Percentiles rank a stretch among this genome's conserved stretches.
These are phyloP conservation scores for Dalbergia cultrata DNA, from an alignment of 306 rosid genomes.

Conservation along the genomic window DNA sequence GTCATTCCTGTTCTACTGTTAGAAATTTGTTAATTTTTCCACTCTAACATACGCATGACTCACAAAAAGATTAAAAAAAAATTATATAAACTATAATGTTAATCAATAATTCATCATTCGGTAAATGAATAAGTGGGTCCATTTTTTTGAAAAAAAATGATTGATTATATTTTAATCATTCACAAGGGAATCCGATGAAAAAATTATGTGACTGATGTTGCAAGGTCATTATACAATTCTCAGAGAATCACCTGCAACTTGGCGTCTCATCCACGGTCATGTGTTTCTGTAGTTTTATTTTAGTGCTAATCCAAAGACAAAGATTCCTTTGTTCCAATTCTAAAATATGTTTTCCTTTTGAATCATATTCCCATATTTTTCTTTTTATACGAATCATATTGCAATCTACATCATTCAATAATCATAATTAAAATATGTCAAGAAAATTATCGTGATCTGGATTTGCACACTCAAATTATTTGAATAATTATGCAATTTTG, in stretches of 20 bases:
- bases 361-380: slow-evolving; percentile 41
- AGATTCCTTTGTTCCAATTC: slow-evolving; percentile 62
- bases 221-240: slow-evolving; percentile 21
- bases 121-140: slow-evolving; percentile 48
- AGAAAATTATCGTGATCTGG: slow-evolving; percentile 16
- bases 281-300: slow-evolving; percentile 33
- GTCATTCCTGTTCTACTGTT: background rate
- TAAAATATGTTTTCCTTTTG: slow-evolving; percentile 35
- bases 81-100: background rate
- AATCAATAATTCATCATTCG: slow-evolving; percentile 40
- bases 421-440: background rate
- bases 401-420: background rate
- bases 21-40: background rate
- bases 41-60: background rate
- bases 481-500: background rate
- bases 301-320: slow-evolving; percentile 57
- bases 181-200: slow-evolving; percentile 63
- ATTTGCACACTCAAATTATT: background rate
- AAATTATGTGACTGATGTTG: background rate
- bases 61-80: too few species aligned
- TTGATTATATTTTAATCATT: slow-evolving; percentile 27
- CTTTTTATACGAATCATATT: slow-evolving; percentile 35
- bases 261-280: slow-evolving; percentile 72
- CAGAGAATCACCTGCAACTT: slow-evolving; percentile 61
- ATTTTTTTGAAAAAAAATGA: background rate